Evolutionary conservation across 2,329 filamentous ascomycete species (phyloP).

Genomic region (Alternaria brassicae): DNA sequence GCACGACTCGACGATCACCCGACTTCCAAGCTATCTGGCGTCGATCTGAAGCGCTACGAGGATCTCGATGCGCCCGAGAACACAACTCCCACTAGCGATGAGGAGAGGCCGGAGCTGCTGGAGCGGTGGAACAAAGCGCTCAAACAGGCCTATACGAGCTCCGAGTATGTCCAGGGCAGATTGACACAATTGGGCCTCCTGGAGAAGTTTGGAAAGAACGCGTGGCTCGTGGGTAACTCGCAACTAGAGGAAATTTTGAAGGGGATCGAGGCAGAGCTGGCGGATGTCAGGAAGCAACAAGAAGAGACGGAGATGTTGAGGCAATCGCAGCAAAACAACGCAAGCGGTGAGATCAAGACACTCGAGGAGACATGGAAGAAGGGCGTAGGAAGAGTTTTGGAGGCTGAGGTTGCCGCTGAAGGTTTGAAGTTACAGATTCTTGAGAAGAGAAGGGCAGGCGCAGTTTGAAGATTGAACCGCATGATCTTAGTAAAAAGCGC

Average conservation of each 20-base stretch:
- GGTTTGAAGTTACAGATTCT: constrained; percentile 59
- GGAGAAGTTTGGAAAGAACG: constrained; percentile 83
- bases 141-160: constrained; percentile 64
- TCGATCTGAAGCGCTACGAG: constrained; percentile 86
- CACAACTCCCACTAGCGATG: constrained; percentile 47
- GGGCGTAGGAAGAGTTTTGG: constrained; percentile 79
- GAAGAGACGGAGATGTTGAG: constrained; percentile 76
- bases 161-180: constrained; percentile 64
- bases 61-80: constrained; percentile 67
- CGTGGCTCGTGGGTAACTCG: constrained; percentile 87
- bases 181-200: constrained; percentile 73
- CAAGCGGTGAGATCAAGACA: constrained; percentile 73
- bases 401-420: constrained; percentile 86
- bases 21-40: constrained; percentile 60
- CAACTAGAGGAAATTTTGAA: constrained; percentile 76
- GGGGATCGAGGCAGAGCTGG: constrained; percentile 76
- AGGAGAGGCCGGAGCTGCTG: constrained; percentile 48
- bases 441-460: constrained; percentile 44
- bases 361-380: constrained; percentile 81
- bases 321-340: constrained; percentile 72
- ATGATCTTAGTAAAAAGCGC: background rate
- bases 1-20: constrained; percentile 66
- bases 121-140: constrained; percentile 60
- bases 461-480: constrained; percentile 27
- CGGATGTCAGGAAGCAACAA: constrained; percentile 69